Base-by-base conservation (phyloP, 495 filamentous ascomycete species). In the Lepraria neglecta region DNA sequence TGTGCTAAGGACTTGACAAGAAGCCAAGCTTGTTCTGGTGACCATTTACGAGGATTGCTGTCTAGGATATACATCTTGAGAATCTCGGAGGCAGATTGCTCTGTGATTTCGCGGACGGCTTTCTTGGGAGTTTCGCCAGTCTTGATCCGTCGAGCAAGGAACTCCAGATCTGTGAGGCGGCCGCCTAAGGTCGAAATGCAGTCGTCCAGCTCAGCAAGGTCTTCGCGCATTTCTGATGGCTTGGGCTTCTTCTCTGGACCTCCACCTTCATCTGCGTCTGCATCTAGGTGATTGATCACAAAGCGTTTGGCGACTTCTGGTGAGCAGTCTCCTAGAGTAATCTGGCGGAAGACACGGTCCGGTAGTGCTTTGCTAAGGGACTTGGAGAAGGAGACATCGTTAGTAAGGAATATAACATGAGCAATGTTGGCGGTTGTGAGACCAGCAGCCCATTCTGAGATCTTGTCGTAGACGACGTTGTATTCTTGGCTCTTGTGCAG, bases 381-480 rank as follows among this genome's bases (percentile, higher is more conserved):
- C 67, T 98, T 98, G 15, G 87, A 84, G 72, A 88, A 96, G 3
- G 91, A 89, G 3, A 90, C 82, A 64, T 98, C 95, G 64, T 88
- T 89, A 0, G 92, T 96, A n/a, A 98, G 79, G 77, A 97, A 96
- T 51, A 98, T 87, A 63, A 98, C 92, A 71, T 97, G 94, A 3
- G 94, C 95, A 47, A 96, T 82, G 64, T 97, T 96, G n/a, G 83
- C 80, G 4, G 88, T 86, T 0, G 91, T 90, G n/a, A 97, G 76
- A 0, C 83, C 78, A 4, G 95, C 90, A 3, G 92, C 91, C 89
- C 91, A 97, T 68, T 96, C 89, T 7, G 91, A 83, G 45, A 97
- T 81, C 71, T 91, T 95, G 67, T 96, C 90, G 67, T 95, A 92
- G 10, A 97, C 83, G 24, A 96, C 74, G 47, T 79, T 78, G 62